Evolutionary conservation across 768 basidiomycete species (phyloP).

Genomic region (Boletus bicolor): DNA sequence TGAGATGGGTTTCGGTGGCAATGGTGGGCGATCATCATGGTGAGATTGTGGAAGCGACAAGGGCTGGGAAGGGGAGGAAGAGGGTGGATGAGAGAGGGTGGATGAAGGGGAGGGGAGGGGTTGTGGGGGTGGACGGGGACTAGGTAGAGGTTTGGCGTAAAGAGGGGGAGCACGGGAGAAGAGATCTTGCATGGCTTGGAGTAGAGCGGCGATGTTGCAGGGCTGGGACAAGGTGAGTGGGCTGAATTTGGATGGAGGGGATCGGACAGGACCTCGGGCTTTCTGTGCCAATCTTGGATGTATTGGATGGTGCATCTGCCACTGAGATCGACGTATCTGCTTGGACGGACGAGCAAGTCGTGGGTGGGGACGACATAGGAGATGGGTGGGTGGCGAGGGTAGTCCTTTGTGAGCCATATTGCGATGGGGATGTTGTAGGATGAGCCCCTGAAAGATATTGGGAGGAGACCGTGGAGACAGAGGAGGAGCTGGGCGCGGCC

Average conservation of each 20-base stretch:
- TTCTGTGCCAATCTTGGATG: conserved; percentile 72
- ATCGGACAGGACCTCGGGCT: conserved; percentile 51
- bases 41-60: conserved; percentile 19
- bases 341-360: conserved; percentile 84
- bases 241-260: conserved; percentile 5
- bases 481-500: conserved; percentile 90
- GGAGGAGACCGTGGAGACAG: conserved; percentile 87
- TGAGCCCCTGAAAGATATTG: conserved; percentile 70
- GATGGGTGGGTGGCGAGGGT: conserved; percentile 80
- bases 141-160: conserved; percentile 60
- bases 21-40: conserved; percentile 34
- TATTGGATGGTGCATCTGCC: conserved; percentile 71
- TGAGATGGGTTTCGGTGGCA: conserved; percentile 37
- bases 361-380: conserved; percentile 88
- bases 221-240: conserved; percentile 44
- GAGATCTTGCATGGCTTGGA: conserved; percentile 73
- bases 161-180: conserved; percentile 89
- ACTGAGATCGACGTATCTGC: conserved; percentile 74
- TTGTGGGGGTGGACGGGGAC: conserved; percentile 22
- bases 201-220: conserved; percentile 67
- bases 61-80: conserved; percentile 13
- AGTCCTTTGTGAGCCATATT: conserved; percentile 83
- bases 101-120: conserved; percentile 17
- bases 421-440: conserved; percentile 94
- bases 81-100: conserved; percentile 18